phyloP scores from a whole-genome alignment of 371 early-diverging fungal species.

The Mucor circinelloides region DNA sequence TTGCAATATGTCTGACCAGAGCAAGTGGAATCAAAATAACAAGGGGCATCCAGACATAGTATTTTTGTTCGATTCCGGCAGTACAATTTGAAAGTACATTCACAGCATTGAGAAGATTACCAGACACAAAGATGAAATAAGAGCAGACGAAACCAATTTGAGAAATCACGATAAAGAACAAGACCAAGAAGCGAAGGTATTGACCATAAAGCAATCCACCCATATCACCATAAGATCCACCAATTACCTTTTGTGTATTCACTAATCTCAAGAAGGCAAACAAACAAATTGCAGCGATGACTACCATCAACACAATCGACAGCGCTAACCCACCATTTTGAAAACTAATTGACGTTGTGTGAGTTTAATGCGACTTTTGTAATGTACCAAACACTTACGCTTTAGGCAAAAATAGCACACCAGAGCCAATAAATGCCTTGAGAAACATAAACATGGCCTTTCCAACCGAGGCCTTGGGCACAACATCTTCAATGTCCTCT shows the following conservation, averaged over 20 bases:
- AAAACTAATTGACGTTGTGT: constrained; percentile 20
- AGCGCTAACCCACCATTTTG: constrained; percentile 37
- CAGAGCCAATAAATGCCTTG: constrained; percentile 81
- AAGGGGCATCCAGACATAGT: constrained; percentile 65
- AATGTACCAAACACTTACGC: constrained; percentile 45
- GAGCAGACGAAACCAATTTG: constrained; percentile 64
- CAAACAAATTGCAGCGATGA: constrained; percentile 33
- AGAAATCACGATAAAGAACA: constrained; percentile 65
- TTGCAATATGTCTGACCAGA: constrained; percentile 69
- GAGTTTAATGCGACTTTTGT: neutral
- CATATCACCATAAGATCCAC: constrained; percentile 83
- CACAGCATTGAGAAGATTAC: constrained; percentile 45
- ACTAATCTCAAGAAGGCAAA: constrained; percentile 35
- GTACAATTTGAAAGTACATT: constrained; percentile 45
- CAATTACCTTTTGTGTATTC: constrained; percentile 39
- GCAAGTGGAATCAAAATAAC: constrained; percentile 66
- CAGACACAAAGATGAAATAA: constrained; percentile 52
- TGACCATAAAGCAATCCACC: constrained; percentile 71
- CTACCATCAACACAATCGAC: constrained; percentile 29
- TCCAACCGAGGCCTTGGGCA: constrained; percentile 56
- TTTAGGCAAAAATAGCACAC: constrained; percentile 67
- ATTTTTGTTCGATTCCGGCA: constrained; percentile 32
- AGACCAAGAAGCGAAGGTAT: constrained; percentile 53
- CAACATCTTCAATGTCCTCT: constrained; percentile 2
- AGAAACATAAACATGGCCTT: constrained; percentile 78